Conservation (phyloP, 345 rosid genomes). For the Citrus maxima region DNA sequence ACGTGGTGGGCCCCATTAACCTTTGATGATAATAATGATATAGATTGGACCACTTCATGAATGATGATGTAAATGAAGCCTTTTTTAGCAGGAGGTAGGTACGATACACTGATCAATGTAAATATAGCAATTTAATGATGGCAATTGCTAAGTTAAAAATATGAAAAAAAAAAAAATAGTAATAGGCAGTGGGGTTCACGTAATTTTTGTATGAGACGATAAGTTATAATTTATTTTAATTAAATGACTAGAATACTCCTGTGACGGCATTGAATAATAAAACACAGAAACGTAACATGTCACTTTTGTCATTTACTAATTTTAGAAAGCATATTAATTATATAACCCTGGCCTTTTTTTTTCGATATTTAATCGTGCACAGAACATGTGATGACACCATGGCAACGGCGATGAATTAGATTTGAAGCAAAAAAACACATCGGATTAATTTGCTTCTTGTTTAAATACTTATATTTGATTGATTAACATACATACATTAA, state of each 20-base stretch:
- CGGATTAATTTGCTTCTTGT: background rate
- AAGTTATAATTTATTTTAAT: background rate
- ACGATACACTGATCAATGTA: too few species aligned
- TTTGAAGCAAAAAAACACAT: background rate
- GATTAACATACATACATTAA: background rate
- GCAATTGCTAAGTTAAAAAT: too few species aligned
- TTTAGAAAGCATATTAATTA: background rate
- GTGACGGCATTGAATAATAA: background rate
- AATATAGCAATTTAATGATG: too few species aligned
- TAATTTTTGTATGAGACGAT: too few species aligned
- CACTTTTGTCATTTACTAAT: background rate
- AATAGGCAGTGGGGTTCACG: too few species aligned
- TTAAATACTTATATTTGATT: background rate
- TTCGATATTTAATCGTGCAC: conserved; percentile 4
- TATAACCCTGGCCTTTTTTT: background rate
- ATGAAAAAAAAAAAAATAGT: too few species aligned
- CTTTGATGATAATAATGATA: background rate
- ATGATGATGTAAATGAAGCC: background rate
- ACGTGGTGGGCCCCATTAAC: background rate
- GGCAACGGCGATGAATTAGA: background rate
- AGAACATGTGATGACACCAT: conserved; percentile 21
- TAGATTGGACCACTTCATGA: background rate
- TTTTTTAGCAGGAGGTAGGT: background rate
- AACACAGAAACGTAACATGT: background rate
- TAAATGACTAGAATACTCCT: background rate